Evolutionary conservation across 495 filamentous ascomycete species (phyloP), one percentile per base, ranked within the genome.

Genomic region (Penicillium mononematosum): DNA sequence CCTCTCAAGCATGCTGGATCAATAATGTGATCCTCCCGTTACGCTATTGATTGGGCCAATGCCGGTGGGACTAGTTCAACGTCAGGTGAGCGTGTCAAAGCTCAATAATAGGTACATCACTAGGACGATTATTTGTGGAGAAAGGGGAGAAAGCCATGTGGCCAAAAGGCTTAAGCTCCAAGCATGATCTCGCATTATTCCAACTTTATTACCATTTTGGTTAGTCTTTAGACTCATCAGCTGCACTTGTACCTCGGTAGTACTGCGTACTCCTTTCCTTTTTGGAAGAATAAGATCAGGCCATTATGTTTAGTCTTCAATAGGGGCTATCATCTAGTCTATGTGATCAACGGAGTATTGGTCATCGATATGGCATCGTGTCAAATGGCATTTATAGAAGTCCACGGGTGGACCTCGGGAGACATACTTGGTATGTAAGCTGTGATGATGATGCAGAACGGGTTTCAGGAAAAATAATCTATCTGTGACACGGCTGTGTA

Each of bases 1-100:
- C 31, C 31, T 50, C 31, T 50, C 16, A 22, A 38, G 24, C 36
- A 34, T 38, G 42, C 16, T 38, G 16, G 9, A 42, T 27, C 36
- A 53, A 53, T 52, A 52, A 52, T 42, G 5, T 25, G 50, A 53
- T 32, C 24, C 7, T 50, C 48, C 48, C 24, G 36, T 29, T 52
- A 25, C 25, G 39, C 39, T 44, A 53, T 53, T 53, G 36, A 42
- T 53, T 53, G 36, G 27, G 38, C 22, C 20, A 45, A 27, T 4
- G 14, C 20, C 12, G 17, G 41, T 44, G 44, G 44, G 14, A 45
- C 22, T 27, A 39, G 20, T 24, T 20, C 20, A 34, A 34, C 9
- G 8, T 51, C 49, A 51, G 14, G 50, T 41, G 38, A 43, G 17
- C 36, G 7, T 36, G 32, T 29, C 36, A 25, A 43, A 44, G 50